Evolutionary conservation across 1,284 basidiomycete species (phyloP), one percentile per base, ranked within the genome.

Genomic region (Trichosporon sp.): DNA sequence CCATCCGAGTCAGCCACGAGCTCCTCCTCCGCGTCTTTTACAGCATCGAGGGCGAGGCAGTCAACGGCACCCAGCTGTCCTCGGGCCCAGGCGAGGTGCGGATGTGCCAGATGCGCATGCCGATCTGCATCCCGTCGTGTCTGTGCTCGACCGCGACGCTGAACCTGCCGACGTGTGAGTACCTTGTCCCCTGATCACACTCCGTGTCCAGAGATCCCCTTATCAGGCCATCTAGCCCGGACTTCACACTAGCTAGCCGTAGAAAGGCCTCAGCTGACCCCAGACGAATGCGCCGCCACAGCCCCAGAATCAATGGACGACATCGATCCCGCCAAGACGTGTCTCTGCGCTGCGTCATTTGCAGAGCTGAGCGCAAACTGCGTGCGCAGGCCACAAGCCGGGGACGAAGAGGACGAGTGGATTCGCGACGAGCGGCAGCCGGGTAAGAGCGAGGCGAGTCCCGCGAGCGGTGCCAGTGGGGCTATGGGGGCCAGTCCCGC

Each of bases 1-100:
- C 79, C 1, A 76, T 80, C 32, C 65, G 76, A 27, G 78, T 80
- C 3, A 61, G 66, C 2, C 79, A 80, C 59, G 74, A 78, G 36
- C 58, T 80, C 14, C 64, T 72, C 0, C 58, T 79, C 1, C 77
- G 79, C 44, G 70, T 79, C 23, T 79, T 78, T 68, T 80, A 78
- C 68, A 78, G 77, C 4, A 65, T 80, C 13, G 73, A 80, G n/a
- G 78, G 75, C 4, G 69, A 75, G 64, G 65, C 65, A 0, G 63
- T 70, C 25, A 23, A 37, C 11, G 73, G 72, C 4, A 23, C 56
- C 29, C 66, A 67, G 0, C 58, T 76, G 11, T 23, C 46, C 2
- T 72, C 70, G 1, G 75, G 76, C 23, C 76, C 76, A 2, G 78
- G 78, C 37, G 78, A 78, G 59, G 66, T 79, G 58, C 61, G 77